phyloP scores from a whole-genome alignment of 164 flowering plant genomes.

The Macadamia tetraphylla region DNA sequence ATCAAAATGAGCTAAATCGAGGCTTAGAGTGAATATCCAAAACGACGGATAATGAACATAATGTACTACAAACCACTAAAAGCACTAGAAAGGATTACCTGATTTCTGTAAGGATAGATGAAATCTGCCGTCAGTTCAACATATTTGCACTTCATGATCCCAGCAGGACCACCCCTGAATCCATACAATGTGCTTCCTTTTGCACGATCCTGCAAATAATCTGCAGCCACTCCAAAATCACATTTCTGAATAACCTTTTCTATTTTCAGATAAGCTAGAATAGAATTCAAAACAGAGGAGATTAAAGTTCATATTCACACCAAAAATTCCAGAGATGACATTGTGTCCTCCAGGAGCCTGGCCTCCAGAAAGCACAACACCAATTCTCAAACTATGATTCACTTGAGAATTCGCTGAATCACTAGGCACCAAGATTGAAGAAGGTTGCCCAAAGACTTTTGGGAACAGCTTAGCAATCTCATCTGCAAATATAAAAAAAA shows the following conservation, averaged over 20 bases:
- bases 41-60: background rate
- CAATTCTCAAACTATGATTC: constrained; percentile 68
- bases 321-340: constrained; percentile 87
- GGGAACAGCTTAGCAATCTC: constrained; percentile 96
- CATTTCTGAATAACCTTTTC: background rate
- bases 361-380: constrained; percentile 95
- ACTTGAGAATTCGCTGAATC: constrained; percentile 18
- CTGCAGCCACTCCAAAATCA: constrained; percentile 26
- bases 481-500: constrained; percentile 32
- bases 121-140: constrained; percentile 65
- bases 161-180: constrained; percentile 96
- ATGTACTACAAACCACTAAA: background rate
- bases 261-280: background rate
- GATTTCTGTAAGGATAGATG: constrained; percentile 92
- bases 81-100: constrained; percentile 35
- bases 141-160: constrained; percentile 93
- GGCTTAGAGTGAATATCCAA: no score
- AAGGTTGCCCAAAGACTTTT: constrained; percentile 76
- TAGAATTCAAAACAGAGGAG: background rate
- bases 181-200: constrained; percentile 84
- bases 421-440: constrained; percentile 59
- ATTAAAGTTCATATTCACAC: constrained; percentile 28
- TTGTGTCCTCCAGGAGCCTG: constrained; percentile 99
- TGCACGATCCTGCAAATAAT: constrained; percentile 77
- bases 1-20: no score